phyloP scores from a whole-genome alignment of 1,284 basidiomycete species.

The Sphaerobolus stellatus region DNA sequence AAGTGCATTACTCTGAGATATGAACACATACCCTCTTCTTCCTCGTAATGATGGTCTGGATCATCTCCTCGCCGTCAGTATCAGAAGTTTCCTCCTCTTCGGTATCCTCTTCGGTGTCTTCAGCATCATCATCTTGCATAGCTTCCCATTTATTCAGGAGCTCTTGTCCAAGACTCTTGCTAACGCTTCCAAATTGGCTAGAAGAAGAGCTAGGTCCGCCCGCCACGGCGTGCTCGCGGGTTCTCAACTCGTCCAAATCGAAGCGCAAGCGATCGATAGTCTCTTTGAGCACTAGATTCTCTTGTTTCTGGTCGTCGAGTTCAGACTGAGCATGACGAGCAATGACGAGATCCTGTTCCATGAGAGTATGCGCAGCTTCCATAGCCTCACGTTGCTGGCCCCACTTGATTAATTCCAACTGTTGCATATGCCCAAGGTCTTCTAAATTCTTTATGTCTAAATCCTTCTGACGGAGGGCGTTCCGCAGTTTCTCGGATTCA shows the following conservation, averaged over 20 bases:
- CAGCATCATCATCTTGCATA: constrained; percentile 30
- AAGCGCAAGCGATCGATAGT: constrained; percentile 89
- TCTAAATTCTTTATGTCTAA: constrained; percentile 64
- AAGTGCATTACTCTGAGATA: constrained; percentile 10
- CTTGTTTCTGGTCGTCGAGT: constrained; percentile 87
- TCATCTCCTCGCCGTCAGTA: constrained; percentile 69
- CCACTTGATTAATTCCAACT: constrained; percentile 62
- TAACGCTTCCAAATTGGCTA: constrained; percentile 60
- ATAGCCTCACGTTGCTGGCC: constrained; percentile 63
- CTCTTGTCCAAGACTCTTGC: constrained; percentile 81
- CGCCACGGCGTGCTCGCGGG: constrained; percentile 38
- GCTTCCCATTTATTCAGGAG: constrained; percentile 45
- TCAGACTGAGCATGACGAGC: constrained; percentile 70
- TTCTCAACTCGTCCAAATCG: constrained; percentile 86
- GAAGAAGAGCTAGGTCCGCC: constrained; percentile 37
- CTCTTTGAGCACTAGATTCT: constrained; percentile 87
- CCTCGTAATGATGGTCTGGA: constrained; percentile 79
- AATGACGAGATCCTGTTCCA: constrained; percentile 65
- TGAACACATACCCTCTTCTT: constrained; percentile 62
- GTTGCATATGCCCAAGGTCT: constrained; percentile 57
- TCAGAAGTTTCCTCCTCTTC: constrained; percentile 40
- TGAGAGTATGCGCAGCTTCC: constrained; percentile 61
- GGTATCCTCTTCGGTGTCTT: constrained; percentile 48
- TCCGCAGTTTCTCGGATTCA: constrained; percentile 75
- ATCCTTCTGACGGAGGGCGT: constrained; percentile 69